Evolutionary conservation across 768 basidiomycete genomes (phyloP).

Genomic region (Suillus americanus): DNA sequence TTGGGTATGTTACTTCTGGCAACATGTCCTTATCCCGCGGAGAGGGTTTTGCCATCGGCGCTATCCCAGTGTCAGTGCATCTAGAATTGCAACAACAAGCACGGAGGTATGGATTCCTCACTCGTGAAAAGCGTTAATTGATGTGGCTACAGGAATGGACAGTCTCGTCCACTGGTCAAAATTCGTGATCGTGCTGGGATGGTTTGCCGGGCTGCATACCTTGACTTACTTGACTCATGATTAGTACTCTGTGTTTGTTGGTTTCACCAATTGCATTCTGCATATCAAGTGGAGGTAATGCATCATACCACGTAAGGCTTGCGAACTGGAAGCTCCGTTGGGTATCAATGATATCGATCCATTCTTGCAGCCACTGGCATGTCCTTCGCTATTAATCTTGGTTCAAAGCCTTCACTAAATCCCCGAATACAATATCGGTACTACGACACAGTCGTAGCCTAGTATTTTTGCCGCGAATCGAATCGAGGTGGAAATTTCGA

Average conservation of each 20-base stretch:
- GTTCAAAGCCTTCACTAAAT: neutral
- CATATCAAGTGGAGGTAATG: neutral
- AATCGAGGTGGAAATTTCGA: too few relatives aligned
- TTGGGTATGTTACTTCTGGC: constrained; percentile 87
- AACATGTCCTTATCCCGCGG: constrained; percentile 80
- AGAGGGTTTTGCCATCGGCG: constrained; percentile 74
- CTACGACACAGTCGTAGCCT: neutral
- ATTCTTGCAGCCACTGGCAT: neutral
- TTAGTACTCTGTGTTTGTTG: neutral
- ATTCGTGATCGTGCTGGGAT: constrained; percentile 61
- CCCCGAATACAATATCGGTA: neutral
- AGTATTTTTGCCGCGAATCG: too few relatives aligned
- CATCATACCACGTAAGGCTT: neutral
- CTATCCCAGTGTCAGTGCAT: constrained; percentile 56
- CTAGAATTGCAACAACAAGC: constrained; percentile 55
- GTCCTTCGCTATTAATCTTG: neutral
- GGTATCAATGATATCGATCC: neutral
- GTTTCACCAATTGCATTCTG: neutral
- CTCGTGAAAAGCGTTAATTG: neutral
- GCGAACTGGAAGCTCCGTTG: neutral
- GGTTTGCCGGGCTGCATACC: constrained; percentile 49
- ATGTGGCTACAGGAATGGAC: constrained; percentile 19
- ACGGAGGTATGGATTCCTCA: constrained; percentile 29
- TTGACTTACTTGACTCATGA: constrained; percentile 38
- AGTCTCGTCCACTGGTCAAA: constrained; percentile 51